These are phyloP conservation scores for Passiflora organensis DNA, from an alignment of 345 rosid genomes.

Conservation along the genomic window DNA sequence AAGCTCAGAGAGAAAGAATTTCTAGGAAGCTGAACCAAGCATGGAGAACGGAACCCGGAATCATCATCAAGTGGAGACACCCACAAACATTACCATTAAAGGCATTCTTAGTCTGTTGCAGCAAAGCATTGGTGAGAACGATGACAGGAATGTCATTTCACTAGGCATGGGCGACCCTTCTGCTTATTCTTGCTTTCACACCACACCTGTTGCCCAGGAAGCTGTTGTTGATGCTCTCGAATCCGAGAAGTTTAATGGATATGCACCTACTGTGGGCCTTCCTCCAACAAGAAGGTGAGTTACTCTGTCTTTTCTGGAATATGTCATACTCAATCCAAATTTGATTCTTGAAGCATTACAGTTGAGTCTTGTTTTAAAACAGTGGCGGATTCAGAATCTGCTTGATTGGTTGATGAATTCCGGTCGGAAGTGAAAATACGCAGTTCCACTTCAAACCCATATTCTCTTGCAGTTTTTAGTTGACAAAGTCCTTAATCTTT, in stretches of 20 bases:
- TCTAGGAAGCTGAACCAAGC: too few relatives aligned
- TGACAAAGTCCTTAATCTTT: too few relatives aligned
- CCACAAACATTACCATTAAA: slow-evolving; percentile 60
- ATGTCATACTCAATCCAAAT: background rate
- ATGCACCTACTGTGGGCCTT: slow-evolving; percentile 87
- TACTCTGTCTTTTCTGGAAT: background rate
- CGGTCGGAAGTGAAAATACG: too few relatives aligned
- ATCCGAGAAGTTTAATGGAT: slow-evolving; percentile 80
- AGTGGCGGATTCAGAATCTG: too few relatives aligned
- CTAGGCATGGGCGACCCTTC: slow-evolving; percentile 95
- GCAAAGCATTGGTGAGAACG: slow-evolving; percentile 43
- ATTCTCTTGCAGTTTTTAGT: too few relatives aligned
- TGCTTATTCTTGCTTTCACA: slow-evolving; percentile 65
- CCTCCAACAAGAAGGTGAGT: slow-evolving; percentile 79
- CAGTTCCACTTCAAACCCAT: too few relatives aligned
- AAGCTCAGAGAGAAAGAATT: too few relatives aligned
- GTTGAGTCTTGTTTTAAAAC: too few relatives aligned
- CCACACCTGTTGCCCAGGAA: slow-evolving; percentile 51
- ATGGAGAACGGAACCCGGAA: slow-evolving; percentile 31
- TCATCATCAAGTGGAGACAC: slow-evolving; percentile 28
- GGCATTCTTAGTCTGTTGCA: slow-evolving; percentile 65
- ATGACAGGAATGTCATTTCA: slow-evolving; percentile 47
- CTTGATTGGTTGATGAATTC: too few relatives aligned
- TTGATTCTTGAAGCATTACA: too few relatives aligned
- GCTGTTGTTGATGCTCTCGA: slow-evolving; percentile 69